These are phyloP conservation scores for Mycena epipterygia DNA, from an alignment of 768 basidiomycete species.

Conservation along the genomic window DNA sequence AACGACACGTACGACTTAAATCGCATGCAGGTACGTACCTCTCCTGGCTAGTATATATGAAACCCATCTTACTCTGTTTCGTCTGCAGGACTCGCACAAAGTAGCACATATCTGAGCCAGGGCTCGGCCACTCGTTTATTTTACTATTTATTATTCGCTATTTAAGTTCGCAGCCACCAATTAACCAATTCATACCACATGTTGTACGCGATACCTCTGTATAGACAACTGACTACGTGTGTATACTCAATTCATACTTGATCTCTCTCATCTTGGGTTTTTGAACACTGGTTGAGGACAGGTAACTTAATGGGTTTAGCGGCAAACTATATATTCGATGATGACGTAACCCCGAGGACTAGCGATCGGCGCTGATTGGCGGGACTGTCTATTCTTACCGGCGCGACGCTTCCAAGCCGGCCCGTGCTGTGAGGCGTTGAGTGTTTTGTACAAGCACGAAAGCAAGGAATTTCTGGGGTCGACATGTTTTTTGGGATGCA, in stretches of 20 bases:
- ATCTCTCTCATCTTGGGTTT: neutral
- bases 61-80: neutral
- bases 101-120: neutral
- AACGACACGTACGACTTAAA: constrained; percentile 4
- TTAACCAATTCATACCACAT: neutral
- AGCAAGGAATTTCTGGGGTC: no score
- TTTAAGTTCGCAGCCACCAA: neutral
- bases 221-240: constrained; percentile 3
- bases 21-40: neutral
- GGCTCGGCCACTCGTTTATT: constrained; percentile 14
- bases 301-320: neutral
- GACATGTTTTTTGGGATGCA: no score
- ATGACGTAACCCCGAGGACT: no score
- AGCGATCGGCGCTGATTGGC: no score
- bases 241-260: neutral
- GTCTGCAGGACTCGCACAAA: neutral
- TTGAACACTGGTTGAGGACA: neutral
- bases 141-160: constrained; percentile 20
- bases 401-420: no score
- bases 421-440: no score
- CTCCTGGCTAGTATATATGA: neutral
- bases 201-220: constrained; percentile 1
- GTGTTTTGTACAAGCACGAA: no score
- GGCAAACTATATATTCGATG: no score
- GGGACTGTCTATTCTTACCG: no score